These are phyloP conservation scores for Aspergillus sojae DNA, from an alignment of 2,329 filamentous ascomycete genomes.

Conservation along the genomic window DNA sequence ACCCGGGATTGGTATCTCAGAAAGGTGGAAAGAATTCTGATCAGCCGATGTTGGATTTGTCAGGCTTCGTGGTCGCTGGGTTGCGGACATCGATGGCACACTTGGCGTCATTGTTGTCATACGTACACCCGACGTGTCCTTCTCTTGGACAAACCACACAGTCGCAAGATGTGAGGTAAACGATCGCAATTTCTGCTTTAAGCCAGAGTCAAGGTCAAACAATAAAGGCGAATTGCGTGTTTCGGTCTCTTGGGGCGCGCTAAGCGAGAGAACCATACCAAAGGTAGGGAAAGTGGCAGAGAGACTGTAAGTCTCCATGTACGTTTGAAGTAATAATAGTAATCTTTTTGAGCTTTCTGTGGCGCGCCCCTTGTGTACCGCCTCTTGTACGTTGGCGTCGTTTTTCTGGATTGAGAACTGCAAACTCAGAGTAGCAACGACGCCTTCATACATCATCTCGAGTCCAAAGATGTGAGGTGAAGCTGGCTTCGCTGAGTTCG, in stretches of 20 bases:
- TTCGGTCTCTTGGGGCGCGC: constrained; percentile 26
- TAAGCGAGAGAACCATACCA: constrained; percentile 42
- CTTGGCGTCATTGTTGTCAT: not conserved
- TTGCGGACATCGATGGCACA: not conserved
- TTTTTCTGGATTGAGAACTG: constrained; percentile 29
- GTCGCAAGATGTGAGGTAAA: constrained; percentile 33
- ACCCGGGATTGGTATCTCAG: constrained; percentile 1
- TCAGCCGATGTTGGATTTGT: constrained; percentile 3
- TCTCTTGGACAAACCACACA: constrained; percentile 29
- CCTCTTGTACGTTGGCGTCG: constrained; percentile 21
- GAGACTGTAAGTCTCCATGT: constrained; percentile 46
- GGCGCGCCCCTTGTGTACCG: constrained; percentile 30
- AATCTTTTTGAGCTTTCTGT: constrained; percentile 39
- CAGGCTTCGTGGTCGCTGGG: constrained; percentile 11
- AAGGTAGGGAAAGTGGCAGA: constrained; percentile 45
- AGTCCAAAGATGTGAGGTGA: constrained; percentile 39
- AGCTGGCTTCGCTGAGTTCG: constrained; percentile 22
- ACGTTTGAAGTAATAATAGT: constrained; percentile 38
- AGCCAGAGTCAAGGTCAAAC: constrained; percentile 28
- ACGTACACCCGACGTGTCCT: not conserved
- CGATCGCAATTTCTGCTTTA: constrained; percentile 31
- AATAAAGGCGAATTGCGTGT: constrained; percentile 7
- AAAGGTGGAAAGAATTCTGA: constrained; percentile 6
- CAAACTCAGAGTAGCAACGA: constrained; percentile 27
- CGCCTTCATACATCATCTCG: constrained; percentile 38